These are phyloP conservation scores for Pseudogymnoascus sp. DNA, from an alignment of 2,329 filamentous ascomycete species.

Conservation along the genomic window DNA sequence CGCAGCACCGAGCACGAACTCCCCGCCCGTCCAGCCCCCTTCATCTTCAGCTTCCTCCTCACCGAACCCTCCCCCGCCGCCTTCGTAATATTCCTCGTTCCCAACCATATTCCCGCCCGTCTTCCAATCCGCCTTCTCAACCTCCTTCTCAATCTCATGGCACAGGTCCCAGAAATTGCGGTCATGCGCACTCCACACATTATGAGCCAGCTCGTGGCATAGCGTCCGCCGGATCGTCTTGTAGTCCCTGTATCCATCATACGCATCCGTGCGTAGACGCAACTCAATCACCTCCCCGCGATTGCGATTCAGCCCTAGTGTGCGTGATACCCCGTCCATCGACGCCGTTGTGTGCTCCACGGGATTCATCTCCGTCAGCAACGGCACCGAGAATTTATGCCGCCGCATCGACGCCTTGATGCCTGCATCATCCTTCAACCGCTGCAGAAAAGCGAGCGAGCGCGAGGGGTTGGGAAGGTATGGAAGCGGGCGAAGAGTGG, in stretches of 20 bases:
- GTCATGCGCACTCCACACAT: slow-evolving; percentile 79
- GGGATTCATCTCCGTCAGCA: slow-evolving; percentile 95
- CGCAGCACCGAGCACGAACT: slow-evolving; percentile 61
- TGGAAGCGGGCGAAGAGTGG: slow-evolving; percentile 62
- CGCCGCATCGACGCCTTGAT: slow-evolving; percentile 76
- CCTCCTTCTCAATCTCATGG: slow-evolving; percentile 78
- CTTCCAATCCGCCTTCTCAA: slow-evolving; percentile 71
- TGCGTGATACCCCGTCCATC: slow-evolving; percentile 65
- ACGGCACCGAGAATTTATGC: slow-evolving; percentile 74
- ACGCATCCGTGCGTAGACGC: slow-evolving; percentile 81
- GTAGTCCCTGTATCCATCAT: slow-evolving; percentile 91
- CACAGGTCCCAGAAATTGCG: slow-evolving; percentile 84
- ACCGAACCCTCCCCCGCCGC: slow-evolving; percentile 30
- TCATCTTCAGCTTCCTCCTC: slow-evolving; percentile 55
- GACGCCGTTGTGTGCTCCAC: slow-evolving; percentile 63
- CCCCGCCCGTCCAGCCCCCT: slow-evolving; percentile 70
- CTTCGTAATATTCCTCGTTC: slow-evolving; percentile 50
- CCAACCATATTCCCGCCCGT: slow-evolving; percentile 57
- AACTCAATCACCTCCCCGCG: slow-evolving; percentile 84
- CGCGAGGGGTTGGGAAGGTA: slow-evolving; percentile 70
- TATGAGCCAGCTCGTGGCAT: slow-evolving; percentile 92
- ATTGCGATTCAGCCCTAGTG: slow-evolving; percentile 81
- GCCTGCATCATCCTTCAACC: slow-evolving; percentile 73
- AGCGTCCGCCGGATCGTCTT: slow-evolving; percentile 83
- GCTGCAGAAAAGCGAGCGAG: slow-evolving; percentile 62